Evolutionary conservation across 306 rosid species (phyloP).

Genomic region (Datisca glomerata): DNA sequence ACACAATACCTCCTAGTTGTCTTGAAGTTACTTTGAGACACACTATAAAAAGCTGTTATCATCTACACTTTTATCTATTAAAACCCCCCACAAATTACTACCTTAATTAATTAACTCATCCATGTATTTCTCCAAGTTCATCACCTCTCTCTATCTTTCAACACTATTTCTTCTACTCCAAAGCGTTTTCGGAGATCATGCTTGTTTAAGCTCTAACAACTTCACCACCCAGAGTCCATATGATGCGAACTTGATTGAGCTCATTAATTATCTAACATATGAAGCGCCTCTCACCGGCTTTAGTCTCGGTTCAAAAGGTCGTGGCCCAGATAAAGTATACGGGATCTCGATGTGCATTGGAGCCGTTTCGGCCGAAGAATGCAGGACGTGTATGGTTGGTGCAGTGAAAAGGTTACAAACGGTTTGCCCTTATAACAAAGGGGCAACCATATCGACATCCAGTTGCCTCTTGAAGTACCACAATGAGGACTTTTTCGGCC

Average conservation of each 20-base stretch:
- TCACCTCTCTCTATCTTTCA: background rate
- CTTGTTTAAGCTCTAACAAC: background rate
- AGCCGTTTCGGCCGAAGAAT: background rate
- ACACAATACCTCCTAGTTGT: too few relatives aligned
- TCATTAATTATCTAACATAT: background rate
- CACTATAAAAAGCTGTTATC: too few relatives aligned
- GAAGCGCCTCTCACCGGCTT: background rate
- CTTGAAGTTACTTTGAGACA: too few relatives aligned
- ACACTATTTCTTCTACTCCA: background rate
- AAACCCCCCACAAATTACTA: too few relatives aligned
- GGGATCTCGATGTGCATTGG: background rate
- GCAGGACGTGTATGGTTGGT: background rate
- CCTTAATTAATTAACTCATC: too few relatives aligned
- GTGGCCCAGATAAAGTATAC: background rate
- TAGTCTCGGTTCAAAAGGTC: background rate
- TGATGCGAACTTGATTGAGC: background rate
- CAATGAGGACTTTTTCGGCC: background rate
- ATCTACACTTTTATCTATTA: too few relatives aligned
- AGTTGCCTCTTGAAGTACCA: background rate
- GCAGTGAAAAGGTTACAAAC: background rate
- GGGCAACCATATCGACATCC: background rate
- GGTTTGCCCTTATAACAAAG: background rate
- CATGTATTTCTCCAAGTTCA: background rate
- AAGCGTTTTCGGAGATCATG: background rate
- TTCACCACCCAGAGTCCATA: background rate